Evolutionary conservation across 345 rosid species (phyloP).

Genomic region (Erucastrum elatum): DNA sequence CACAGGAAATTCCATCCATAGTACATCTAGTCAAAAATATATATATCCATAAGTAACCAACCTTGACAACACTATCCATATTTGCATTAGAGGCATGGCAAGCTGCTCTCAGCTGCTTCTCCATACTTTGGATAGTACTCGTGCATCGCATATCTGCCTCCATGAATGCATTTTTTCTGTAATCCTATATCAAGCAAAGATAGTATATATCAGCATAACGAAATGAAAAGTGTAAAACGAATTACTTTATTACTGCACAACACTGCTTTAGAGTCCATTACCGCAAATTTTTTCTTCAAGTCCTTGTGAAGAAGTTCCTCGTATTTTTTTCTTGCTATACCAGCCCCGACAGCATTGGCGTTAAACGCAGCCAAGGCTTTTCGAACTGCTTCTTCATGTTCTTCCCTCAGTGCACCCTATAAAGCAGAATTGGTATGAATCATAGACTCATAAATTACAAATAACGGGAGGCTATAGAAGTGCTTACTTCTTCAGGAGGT

Average conservation of each 20-base stretch:
- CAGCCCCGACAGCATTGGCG: slow-evolving; percentile 84
- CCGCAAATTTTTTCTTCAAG: slow-evolving; percentile 84
- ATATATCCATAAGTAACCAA: slow-evolving; percentile 41
- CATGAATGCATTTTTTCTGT: slow-evolving; percentile 74
- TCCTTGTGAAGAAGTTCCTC: slow-evolving; percentile 89
- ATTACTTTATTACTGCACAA: background rate
- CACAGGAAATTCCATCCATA: background rate
- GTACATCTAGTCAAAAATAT: background rate
- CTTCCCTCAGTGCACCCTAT: slow-evolving; percentile 84
- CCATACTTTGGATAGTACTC: slow-evolving; percentile 78
- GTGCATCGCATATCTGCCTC: slow-evolving; percentile 88
- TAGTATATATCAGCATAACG: slow-evolving; percentile 5
- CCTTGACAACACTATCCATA: slow-evolving; percentile 80
- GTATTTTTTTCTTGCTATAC: slow-evolving; percentile 70
- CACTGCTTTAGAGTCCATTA: slow-evolving; percentile 24
- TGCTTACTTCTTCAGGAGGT: slow-evolving; percentile 85
- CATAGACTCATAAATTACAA: slow-evolving; percentile 24
- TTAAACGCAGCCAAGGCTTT: slow-evolving; percentile 67
- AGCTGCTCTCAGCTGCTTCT: slow-evolving; percentile 84
- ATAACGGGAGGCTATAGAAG: background rate
- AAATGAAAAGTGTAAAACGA: background rate
- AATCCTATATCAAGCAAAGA: slow-evolving; percentile 58
- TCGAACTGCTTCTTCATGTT: slow-evolving; percentile 83
- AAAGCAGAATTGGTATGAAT: slow-evolving; percentile 36
- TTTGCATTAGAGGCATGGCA: slow-evolving; percentile 84